phyloP scores from a whole-genome alignment of 148 eudicot genomes.

The Fallopia convolvulus region DNA sequence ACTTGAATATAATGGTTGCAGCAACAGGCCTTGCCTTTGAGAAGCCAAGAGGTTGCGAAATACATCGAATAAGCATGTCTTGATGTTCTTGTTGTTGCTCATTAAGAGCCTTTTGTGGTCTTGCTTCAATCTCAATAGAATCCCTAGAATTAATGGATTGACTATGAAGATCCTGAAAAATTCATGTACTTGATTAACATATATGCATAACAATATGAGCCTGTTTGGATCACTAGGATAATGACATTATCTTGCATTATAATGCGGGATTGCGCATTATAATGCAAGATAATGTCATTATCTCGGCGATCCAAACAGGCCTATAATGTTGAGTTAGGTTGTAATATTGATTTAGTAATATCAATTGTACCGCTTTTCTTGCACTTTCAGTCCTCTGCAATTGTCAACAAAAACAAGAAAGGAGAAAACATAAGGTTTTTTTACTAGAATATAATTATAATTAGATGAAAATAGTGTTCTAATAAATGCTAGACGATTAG shows the following conservation, averaged over 20 bases:
- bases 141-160: conserved; percentile 53
- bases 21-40: conserved; percentile 74
- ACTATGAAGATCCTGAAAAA: conserved; percentile 54
- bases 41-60: conserved; percentile 82
- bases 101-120: conserved; percentile 79
- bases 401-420: conserved; percentile 18
- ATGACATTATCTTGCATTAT: no score
- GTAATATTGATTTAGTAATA: conserved; percentile 4
- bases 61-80: conserved; percentile 77
- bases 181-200: conserved; percentile 8
- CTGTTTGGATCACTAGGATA: no score
- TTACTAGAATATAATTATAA: not conserved
- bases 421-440: not conserved
- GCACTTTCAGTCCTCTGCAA: conserved; percentile 69
- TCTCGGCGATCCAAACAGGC: no score
- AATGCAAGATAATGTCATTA: no score
- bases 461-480: not conserved
- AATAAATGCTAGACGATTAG: no score
- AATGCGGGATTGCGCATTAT: no score
- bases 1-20: conserved; percentile 86
- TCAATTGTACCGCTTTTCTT: conserved; percentile 29
- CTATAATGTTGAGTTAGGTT: not conserved
- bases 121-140: conserved; percentile 54
- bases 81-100: conserved; percentile 90
- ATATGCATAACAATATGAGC: not conserved